Percentiles rank a stretch among this genome's conserved stretches.
Evolutionary conservation across 331 rosid species (phyloP).

Genomic region (Erythrophleum ivorense): DNA sequence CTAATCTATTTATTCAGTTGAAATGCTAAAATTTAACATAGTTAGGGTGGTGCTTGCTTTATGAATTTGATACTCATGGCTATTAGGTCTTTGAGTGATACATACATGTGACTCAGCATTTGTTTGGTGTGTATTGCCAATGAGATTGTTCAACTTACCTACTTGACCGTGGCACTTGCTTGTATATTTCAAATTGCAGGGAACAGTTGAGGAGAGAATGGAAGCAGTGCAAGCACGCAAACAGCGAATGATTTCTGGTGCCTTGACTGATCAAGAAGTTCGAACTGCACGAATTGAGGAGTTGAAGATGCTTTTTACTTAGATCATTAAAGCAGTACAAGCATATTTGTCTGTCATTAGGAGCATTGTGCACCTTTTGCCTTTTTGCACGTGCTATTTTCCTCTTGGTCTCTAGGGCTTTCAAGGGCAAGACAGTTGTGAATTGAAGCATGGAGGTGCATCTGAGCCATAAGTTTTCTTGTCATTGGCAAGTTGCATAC

Average conservation of each 20-base stretch:
- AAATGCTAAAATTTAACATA: not conserved
- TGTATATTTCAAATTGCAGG: slow-evolving; percentile 56
- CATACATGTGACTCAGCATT: slow-evolving; percentile 7
- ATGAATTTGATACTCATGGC: not conserved
- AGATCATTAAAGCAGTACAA: slow-evolving; percentile 30
- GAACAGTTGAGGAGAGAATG: slow-evolving; percentile 94
- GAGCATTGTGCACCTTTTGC: slow-evolving; percentile 30
- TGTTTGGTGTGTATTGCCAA: slow-evolving; percentile 19
- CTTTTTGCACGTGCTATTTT: slow-evolving; percentile 19
- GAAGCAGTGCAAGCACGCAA: slow-evolving; percentile 96
- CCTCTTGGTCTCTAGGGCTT: slow-evolving; percentile 20
- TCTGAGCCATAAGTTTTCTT: slow-evolving; percentile 29
- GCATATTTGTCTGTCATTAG: slow-evolving; percentile 17
- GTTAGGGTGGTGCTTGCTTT: not conserved
- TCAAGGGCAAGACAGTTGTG: slow-evolving; percentile 31
- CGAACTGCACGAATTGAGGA: slow-evolving; percentile 89
- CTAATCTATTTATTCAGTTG: not conserved
- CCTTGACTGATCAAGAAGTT: slow-evolving; percentile 96
- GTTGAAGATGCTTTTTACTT: slow-evolving; percentile 90
- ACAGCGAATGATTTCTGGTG: slow-evolving; percentile 90
- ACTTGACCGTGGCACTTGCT: slow-evolving; percentile 24
- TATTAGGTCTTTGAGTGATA: not conserved
- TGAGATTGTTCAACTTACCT: slow-evolving; percentile 9
- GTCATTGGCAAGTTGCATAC: slow-evolving; percentile 15
- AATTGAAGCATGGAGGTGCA: slow-evolving; percentile 25